phyloP scores from a whole-genome alignment of 2,329 filamentous ascomycete species.

The Aspergillus brasiliensis region DNA sequence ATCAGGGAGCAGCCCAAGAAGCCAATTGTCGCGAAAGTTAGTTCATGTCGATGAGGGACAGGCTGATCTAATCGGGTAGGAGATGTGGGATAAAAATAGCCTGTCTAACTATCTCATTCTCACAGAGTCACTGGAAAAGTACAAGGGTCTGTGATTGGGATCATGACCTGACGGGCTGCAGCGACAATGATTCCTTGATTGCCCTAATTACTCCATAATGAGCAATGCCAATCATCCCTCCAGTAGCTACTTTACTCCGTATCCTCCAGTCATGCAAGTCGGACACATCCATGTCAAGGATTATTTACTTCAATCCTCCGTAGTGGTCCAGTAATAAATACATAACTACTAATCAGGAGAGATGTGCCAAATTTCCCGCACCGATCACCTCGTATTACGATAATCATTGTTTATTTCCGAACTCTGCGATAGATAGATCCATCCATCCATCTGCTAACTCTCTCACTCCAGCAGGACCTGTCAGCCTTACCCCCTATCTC shows the following conservation, averaged over 20 bases:
- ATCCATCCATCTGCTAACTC: no score
- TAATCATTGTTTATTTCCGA: background rate
- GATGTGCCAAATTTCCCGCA: no score
- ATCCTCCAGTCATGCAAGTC: no score
- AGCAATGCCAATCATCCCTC: background rate
- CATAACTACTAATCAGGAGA: no score
- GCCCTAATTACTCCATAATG: background rate
- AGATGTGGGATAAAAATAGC: background rate
- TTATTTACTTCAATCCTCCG: background rate
- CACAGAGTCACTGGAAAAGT: background rate
- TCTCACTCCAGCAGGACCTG: background rate
- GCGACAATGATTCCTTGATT: background rate
- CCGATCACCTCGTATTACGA: background rate
- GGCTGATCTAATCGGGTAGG: background rate
- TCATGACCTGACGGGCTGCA: background rate
- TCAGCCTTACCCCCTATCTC: background rate
- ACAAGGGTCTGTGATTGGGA: background rate
- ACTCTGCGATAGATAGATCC: no score
- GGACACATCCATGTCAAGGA: background rate
- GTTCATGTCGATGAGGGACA: background rate
- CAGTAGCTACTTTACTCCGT: background rate
- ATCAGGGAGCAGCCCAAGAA: background rate
- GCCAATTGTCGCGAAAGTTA: no score
- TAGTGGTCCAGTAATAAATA: no score
- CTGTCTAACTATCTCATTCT: background rate